phyloP scores from a whole-genome alignment of 1,284 basidiomycete species.

The Pholiota adiposa region DNA sequence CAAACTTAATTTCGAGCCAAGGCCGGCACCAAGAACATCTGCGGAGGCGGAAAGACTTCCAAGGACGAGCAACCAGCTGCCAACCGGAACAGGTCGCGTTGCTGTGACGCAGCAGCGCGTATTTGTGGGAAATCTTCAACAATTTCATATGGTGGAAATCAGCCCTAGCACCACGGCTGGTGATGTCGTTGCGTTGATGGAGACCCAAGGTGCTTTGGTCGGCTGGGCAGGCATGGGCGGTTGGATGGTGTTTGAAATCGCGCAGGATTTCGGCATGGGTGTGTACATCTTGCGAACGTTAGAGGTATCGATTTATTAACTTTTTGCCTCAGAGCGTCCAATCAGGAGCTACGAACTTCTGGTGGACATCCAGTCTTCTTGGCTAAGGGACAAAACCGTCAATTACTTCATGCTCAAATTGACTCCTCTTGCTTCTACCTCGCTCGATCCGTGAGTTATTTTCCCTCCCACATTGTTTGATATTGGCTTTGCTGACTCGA shows the following conservation, averaged over 20 bases:
- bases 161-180: slow-evolving; percentile 61
- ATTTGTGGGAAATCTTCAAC: slow-evolving; percentile 75
- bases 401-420: slow-evolving; percentile 81
- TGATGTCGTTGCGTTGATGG: slow-evolving; percentile 66
- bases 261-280: slow-evolving; percentile 88
- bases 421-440: slow-evolving; percentile 60
- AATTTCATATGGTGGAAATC: slow-evolving; percentile 73
- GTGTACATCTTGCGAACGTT: slow-evolving; percentile 28
- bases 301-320: not conserved
- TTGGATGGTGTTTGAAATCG: slow-evolving; percentile 83
- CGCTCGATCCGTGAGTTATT: slow-evolving; percentile 62
- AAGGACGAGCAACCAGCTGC: slow-evolving; percentile 4
- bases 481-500: slow-evolving; percentile 11
- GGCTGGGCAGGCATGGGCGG: slow-evolving; percentile 58
- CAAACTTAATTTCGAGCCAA: slow-evolving; percentile 14
- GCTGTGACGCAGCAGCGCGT: slow-evolving; percentile 60
- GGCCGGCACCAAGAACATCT: slow-evolving; percentile 31
- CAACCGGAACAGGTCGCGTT: not conserved
- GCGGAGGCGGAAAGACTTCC: slow-evolving; percentile 26
- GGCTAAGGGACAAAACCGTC: slow-evolving; percentile 79
- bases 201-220: slow-evolving; percentile 62
- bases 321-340: slow-evolving; percentile 69
- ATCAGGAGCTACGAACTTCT: slow-evolving; percentile 83
- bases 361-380: slow-evolving; percentile 74
- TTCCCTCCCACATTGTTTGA: slow-evolving; percentile 4